Evolutionary conservation across 371 early-diverging fungal genomes (phyloP).

Genomic region (Circinella minor): DNA sequence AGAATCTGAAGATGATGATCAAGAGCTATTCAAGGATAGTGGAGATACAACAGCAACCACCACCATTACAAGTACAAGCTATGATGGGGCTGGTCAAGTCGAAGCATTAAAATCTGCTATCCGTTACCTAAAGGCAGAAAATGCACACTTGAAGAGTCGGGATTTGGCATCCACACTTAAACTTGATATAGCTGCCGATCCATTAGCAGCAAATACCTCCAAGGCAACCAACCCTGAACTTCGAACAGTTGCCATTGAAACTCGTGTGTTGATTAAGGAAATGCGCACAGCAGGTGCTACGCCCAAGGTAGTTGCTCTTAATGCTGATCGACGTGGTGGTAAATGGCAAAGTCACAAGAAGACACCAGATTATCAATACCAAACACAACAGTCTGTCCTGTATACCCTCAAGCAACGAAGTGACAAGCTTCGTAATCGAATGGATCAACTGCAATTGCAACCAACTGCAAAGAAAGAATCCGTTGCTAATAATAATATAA

Average conservation of each 20-base stretch:
- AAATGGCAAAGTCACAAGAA: slow-evolving; percentile 64
- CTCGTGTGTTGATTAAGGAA: slow-evolving; percentile 48
- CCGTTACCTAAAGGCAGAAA: slow-evolving; percentile 80
- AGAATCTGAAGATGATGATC: neutral
- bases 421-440: slow-evolving; percentile 55
- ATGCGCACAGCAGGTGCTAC: slow-evolving; percentile 56
- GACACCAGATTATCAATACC: slow-evolving; percentile 73
- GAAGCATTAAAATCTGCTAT: slow-evolving; percentile 77
- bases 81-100: slow-evolving; percentile 25
- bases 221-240: slow-evolving; percentile 8
- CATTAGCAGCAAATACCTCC: slow-evolving; percentile 1
- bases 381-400: slow-evolving; percentile 73
- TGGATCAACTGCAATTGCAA: slow-evolving; percentile 23
- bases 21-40: neutral
- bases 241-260: slow-evolving; percentile 38
- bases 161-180: slow-evolving; percentile 51
- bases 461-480: neutral
- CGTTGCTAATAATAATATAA: neutral
- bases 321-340: slow-evolving; percentile 26
- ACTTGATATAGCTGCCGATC: slow-evolving; percentile 25
- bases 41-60: neutral
- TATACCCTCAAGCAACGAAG: slow-evolving; percentile 68
- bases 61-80: neutral
- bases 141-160: slow-evolving; percentile 73
- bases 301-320: slow-evolving; percentile 59